Conservation (phyloP, 108 stramenopile genomes). For the Halocafeteria seosinensis region DNA sequence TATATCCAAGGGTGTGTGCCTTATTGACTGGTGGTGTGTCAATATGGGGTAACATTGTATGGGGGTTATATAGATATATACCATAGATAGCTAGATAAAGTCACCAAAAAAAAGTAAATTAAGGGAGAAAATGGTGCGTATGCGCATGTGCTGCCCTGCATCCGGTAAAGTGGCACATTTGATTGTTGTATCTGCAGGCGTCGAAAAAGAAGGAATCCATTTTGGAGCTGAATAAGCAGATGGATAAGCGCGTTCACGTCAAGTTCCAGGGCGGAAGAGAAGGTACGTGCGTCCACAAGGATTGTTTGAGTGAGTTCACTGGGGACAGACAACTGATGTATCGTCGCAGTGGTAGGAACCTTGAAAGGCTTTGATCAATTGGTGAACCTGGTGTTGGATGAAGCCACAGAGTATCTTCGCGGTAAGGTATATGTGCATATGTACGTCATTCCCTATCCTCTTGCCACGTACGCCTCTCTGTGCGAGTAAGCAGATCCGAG, state of each 20-base stretch:
- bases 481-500: slow-evolving; percentile 13
- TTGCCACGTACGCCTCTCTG: not conserved
- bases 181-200: too few species aligned
- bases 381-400: slow-evolving; percentile 43
- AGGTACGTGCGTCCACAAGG: slow-evolving; percentile 15
- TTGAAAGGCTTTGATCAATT: slow-evolving; percentile 45
- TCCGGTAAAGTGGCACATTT: too few species aligned
- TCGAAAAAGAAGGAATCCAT: slow-evolving; percentile 2
- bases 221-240: slow-evolving; percentile 29
- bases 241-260: slow-evolving; percentile 38
- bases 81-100: too few species aligned
- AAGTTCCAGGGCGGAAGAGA: slow-evolving; percentile 46
- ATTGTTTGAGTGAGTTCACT: too few species aligned
- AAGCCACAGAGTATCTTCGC: slow-evolving; percentile 38
- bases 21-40: too few species aligned
- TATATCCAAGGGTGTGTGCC: too few species aligned
- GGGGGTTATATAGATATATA: too few species aligned
- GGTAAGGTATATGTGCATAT: not conserved
- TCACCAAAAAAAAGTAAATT: too few species aligned
- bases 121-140: too few species aligned
- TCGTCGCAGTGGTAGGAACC: slow-evolving; percentile 25
- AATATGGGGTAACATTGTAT: too few species aligned
- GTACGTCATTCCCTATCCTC: not conserved
- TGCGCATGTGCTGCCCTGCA: too few species aligned
- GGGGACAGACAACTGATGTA: too few species aligned